Evolutionary conservation across 257 asterid species (phyloP).

Genomic region (Rubia yunnanensis): DNA sequence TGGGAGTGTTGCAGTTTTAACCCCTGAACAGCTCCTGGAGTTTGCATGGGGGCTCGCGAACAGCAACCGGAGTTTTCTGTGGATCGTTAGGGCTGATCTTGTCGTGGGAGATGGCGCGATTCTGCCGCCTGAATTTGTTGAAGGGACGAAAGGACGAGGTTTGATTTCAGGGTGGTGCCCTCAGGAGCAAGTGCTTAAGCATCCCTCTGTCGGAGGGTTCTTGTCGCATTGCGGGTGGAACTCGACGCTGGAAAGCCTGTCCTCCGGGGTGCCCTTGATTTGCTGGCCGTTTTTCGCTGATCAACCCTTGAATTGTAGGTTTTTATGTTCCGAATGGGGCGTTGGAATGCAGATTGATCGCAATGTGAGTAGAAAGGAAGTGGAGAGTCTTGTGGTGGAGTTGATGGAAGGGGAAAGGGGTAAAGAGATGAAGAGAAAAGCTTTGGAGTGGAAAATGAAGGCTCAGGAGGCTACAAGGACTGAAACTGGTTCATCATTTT

Average conservation of each 20-base stretch:
- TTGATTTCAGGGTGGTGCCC: constrained; percentile 29
- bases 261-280: constrained; percentile 32
- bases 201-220: constrained; percentile 27
- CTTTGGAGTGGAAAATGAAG: constrained; percentile 25
- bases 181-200: constrained; percentile 34
- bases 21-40: constrained; percentile 17
- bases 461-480: constrained; percentile 13
- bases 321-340: constrained; percentile 27
- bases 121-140: constrained; percentile 16
- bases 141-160: constrained; percentile 22
- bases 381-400: constrained; percentile 20
- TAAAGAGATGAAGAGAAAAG: constrained; percentile 20
- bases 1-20: constrained; percentile 31
- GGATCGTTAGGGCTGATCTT: constrained; percentile 33
- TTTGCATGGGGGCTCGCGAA: constrained; percentile 36
- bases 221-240: constrained; percentile 46
- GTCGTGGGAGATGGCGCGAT: constrained; percentile 14
- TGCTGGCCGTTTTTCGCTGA: constrained; percentile 50
- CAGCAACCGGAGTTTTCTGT: constrained; percentile 28
- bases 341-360: constrained; percentile 20
- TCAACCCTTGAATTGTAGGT: constrained; percentile 28
- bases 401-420: constrained; percentile 32
- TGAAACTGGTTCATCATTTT: constrained; percentile 22
- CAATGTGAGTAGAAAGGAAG: constrained; percentile 22
- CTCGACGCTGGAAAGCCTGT: constrained; percentile 31